These are phyloP conservation scores for Phialophora verrucosa DNA, from an alignment of 2,329 filamentous ascomycete species.

Conservation along the genomic window DNA sequence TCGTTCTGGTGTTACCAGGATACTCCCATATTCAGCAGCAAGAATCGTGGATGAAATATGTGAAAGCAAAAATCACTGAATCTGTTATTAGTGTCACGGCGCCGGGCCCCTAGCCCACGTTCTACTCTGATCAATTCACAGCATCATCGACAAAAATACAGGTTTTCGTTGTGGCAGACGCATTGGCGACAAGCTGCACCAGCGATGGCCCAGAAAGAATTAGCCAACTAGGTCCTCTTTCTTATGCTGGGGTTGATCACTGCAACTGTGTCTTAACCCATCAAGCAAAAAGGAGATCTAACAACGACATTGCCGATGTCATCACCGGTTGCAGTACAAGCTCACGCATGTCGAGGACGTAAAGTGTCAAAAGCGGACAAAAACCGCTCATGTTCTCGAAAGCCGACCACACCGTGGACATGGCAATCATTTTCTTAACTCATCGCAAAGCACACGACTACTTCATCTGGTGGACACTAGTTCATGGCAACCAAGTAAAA, in stretches of 20 bases:
- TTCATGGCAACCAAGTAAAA: too few relatives aligned
- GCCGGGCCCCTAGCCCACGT: background rate
- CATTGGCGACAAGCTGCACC: background rate
- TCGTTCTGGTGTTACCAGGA: background rate
- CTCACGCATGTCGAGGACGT: background rate
- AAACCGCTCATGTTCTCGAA: too few relatives aligned
- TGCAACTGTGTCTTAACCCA: too few relatives aligned
- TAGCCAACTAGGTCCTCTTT: too few relatives aligned
- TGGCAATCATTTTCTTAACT: background rate
- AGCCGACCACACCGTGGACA: background rate
- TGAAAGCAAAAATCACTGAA: background rate
- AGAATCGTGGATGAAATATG: background rate
- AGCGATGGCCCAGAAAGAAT: background rate
- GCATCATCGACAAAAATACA: background rate
- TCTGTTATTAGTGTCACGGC: background rate
- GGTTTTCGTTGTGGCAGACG: background rate
- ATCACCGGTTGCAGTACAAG: background rate
- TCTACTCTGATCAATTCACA: background rate
- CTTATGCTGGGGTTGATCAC: too few relatives aligned
- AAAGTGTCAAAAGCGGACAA: background rate
- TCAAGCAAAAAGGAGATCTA: background rate
- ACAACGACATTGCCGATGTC: background rate
- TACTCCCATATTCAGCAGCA: background rate
- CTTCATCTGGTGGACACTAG: too few relatives aligned
- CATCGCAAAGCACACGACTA: background rate